Percentiles rank a stretch among this genome's conserved stretches.
Evolutionary conservation across 768 basidiomycete genomes (phyloP).

Genomic region (Collybia mongolica): DNA sequence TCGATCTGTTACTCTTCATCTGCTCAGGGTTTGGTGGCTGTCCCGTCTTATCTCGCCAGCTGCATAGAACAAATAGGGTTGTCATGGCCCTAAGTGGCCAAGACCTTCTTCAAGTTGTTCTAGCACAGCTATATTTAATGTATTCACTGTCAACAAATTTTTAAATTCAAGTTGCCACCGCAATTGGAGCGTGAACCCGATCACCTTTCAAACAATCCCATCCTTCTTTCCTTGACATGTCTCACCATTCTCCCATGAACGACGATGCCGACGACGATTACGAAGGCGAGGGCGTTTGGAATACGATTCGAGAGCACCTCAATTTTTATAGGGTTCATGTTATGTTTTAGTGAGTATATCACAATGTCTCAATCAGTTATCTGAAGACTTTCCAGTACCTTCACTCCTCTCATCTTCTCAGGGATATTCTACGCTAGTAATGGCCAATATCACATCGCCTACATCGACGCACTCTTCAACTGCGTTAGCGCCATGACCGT

Average conservation of each 20-base stretch:
- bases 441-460: constrained; percentile 66
- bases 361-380: constrained; percentile 7
- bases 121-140: no score
- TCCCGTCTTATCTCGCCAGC: no score
- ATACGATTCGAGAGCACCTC: constrained; percentile 42
- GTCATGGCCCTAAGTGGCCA: no score
- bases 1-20: no score
- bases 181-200: neutral
- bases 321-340: constrained; percentile 69
- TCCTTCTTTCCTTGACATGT: neutral
- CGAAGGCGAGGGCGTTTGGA: constrained; percentile 19
- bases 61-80: no score
- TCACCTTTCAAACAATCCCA: neutral
- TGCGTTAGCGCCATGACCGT: constrained; percentile 78
- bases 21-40: no score
- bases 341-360: constrained; percentile 52
- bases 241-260: neutral
- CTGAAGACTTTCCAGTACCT: constrained; percentile 45
- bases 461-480: constrained; percentile 77
- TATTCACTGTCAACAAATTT: neutral
- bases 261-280: constrained; percentile 12
- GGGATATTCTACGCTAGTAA: constrained; percentile 83
- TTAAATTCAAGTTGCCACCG: neutral
- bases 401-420: constrained; percentile 78
- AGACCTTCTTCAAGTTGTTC: no score